Base-by-base conservation (phyloP, 2,329 filamentous ascomycete species). In the Colletotrichum orbiculare region DNA sequence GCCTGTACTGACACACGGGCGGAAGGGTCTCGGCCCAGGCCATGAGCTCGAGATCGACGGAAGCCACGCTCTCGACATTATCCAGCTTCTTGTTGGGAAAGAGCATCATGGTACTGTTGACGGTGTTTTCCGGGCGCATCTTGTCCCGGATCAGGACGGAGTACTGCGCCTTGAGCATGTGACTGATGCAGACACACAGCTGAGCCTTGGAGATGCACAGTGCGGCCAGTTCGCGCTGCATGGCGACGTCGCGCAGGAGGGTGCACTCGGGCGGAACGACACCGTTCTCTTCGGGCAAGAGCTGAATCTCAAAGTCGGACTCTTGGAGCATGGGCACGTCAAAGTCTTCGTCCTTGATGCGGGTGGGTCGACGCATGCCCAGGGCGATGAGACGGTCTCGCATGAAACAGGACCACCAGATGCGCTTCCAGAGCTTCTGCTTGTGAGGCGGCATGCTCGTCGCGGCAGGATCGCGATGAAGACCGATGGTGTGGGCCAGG, bases 331-430 rank as follows among this genome's bases (percentile, higher is more conserved):
- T 96, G 1, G 94, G 93, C 37, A 97, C 94, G 73, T 97, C 93
- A 74, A 93, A 97, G 75, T 97, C 94, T 72, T 96, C 92, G 66
- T 94, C 90, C 82, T 96, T 96, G 77, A 97, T 96, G 57, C 94
- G 86, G 43, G 94, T 97, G 5, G 94, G 94, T 58, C 95, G 88
- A 61, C 95, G 88, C 94, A 97, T 97, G 60, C 95, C 95, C 11
- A 98, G 82, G 2, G 95, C 95, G 68, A 97, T 94, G 46, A 97
- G 85, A 53, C 94, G 91, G 77, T 98, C 95, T 59, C 94, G 90
- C 88, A 97, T 97, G 74, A 97, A 97, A 68, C 93, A 96, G 38
- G 92, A 97, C 95, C 95, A 98, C 95, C 95, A 98, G 70, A 97
- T 96, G 57, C 94, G 87, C 80, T 97, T 97, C 92, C 94, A 97